phyloP scores from a whole-genome alignment of 345 rosid species.

The Salix arbutifolia region DNA sequence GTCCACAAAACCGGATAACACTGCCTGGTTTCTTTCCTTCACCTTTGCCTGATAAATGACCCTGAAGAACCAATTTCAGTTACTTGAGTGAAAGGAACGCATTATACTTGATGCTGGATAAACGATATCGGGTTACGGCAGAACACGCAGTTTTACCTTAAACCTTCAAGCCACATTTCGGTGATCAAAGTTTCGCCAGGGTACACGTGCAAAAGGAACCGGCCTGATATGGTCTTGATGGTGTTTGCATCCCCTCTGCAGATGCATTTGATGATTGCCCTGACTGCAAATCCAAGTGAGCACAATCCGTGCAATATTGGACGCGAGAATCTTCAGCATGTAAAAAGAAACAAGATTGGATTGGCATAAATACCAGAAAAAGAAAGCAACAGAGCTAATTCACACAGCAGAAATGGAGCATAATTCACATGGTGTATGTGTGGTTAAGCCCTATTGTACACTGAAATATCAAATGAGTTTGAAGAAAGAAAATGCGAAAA shows the following conservation, averaged over 20 bases:
- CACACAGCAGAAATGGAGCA: background rate
- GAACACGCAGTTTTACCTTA: conserved; percentile 39
- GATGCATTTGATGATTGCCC: conserved; percentile 72
- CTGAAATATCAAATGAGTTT: background rate
- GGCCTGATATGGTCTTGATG: conserved; percentile 58
- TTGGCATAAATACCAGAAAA: background rate
- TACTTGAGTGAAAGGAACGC: background rate
- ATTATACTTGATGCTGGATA: background rate
- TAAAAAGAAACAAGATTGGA: background rate
- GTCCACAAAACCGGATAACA: conserved; percentile 71
- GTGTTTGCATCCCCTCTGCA: conserved; percentile 62
- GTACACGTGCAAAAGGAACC: conserved; percentile 76
- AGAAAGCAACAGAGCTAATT: background rate
- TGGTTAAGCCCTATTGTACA: background rate
- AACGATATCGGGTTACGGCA: background rate
- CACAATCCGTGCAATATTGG: conserved; percentile 91
- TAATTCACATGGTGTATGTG: background rate
- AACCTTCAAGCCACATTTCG: conserved; percentile 81
- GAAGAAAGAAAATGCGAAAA: background rate
- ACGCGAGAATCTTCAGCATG: conserved; percentile 51
- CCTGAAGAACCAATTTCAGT: conserved; percentile 38
- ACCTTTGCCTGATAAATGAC: conserved; percentile 59
- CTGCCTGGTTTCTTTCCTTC: conserved; percentile 57
- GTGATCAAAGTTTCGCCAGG: conserved; percentile 81
- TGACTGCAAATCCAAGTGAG: conserved; percentile 73